These are phyloP conservation scores for Ceratobasidium sp. DNA, from an alignment of 1,284 basidiomycete genomes.

Conservation along the genomic window DNA sequence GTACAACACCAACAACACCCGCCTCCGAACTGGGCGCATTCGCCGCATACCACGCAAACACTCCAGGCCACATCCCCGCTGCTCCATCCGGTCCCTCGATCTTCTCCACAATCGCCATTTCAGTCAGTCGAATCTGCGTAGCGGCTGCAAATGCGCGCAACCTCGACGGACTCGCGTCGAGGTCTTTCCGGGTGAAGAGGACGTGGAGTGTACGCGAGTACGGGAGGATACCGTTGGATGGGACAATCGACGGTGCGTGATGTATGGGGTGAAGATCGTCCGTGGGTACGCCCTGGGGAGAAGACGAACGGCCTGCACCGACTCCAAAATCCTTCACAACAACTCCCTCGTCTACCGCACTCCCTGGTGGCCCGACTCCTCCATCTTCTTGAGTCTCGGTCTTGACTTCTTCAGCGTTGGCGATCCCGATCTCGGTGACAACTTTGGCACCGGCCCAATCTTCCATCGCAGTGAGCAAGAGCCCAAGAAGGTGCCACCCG, in stretches of 20 bases:
- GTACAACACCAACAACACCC: neutral
- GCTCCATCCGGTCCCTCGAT: constrained; percentile 90
- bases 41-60: constrained; percentile 79
- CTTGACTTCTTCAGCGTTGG: constrained; percentile 64
- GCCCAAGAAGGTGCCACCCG: constrained; percentile 92
- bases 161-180: constrained; percentile 51
- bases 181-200: constrained; percentile 67
- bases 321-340: constrained; percentile 48
- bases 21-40: constrained; percentile 27
- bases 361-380: neutral
- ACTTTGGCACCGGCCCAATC: constrained; percentile 86
- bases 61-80: constrained; percentile 84
- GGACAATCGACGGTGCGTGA: constrained; percentile 48
- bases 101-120: constrained; percentile 86
- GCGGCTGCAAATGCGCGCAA: constrained; percentile 82
- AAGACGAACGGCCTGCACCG: constrained; percentile 6
- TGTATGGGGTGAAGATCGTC: constrained; percentile 16
- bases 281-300: constrained; percentile 44
- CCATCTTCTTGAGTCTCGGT: constrained; percentile 56
- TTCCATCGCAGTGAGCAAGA: constrained; percentile 83
- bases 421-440: constrained; percentile 80
- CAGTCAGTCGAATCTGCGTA: constrained; percentile 89
- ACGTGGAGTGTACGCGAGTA: constrained; percentile 67
- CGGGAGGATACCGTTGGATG: constrained; percentile 62
- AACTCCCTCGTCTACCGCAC: constrained; percentile 39